Percentiles rank a stretch among this genome's conserved stretches.
phyloP scores from a whole-genome alignment of 208 protist genomes.

The Naegleria lovaniensis region DNA sequence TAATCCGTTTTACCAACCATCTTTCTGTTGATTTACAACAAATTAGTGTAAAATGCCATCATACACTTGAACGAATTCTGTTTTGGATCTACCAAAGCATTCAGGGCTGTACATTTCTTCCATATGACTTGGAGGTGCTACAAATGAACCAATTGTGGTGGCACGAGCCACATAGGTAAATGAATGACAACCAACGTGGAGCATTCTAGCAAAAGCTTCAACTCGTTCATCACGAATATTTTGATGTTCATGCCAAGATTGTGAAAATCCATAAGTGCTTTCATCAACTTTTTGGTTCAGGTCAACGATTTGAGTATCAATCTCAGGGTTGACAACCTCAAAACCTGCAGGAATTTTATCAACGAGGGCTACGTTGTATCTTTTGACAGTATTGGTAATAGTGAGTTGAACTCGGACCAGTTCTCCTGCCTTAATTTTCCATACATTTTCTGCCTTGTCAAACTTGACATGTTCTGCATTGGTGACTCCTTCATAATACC shows the following conservation, averaged over 20 bases:
- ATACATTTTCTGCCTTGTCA: not conserved
- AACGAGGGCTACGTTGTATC: slow-evolving; percentile 13
- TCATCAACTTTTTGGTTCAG: not conserved
- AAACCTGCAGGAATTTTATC: slow-evolving; percentile 5
- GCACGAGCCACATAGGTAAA: not conserved
- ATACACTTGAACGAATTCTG: not conserved
- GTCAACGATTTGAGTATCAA: not conserved
- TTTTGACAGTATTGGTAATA: not conserved
- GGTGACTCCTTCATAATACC: not conserved
- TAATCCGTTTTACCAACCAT: too few species aligned
- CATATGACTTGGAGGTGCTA: not conserved
- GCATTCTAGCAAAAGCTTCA: slow-evolving; percentile 1
- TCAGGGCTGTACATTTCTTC: slow-evolving; percentile 28
- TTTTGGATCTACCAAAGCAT: not conserved
- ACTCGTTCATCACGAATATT: slow-evolving; percentile 28
- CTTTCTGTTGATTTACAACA: too few species aligned
- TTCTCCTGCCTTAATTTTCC: not conserved
- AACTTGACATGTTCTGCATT: not conserved
- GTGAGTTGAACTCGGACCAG: not conserved
- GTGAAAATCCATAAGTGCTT: not conserved
- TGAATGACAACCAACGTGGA: not conserved
- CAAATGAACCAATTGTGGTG: not conserved
- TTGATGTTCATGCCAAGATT: slow-evolving; percentile 20
- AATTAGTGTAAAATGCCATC: not conserved
- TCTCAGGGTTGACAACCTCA: not conserved